These are phyloP conservation scores for Arthrinium phaeospermum DNA, from an alignment of 2,329 filamentous ascomycete species.

Conservation along the genomic window DNA sequence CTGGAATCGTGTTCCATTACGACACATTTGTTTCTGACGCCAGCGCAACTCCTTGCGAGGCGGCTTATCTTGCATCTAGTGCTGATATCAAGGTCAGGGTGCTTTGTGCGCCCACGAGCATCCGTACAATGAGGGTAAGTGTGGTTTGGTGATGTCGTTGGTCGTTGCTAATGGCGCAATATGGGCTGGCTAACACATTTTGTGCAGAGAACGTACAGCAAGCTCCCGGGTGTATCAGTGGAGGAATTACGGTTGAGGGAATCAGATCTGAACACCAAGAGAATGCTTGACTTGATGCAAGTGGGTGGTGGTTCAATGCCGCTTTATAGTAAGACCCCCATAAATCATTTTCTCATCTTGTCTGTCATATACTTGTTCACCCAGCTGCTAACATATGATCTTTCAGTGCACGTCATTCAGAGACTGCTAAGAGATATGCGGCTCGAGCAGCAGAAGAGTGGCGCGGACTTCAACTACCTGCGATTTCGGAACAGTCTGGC, in stretches of 20 bases:
- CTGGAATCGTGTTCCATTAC: constrained; percentile 70
- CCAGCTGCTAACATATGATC: neutral
- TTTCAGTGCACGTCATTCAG: constrained; percentile 54
- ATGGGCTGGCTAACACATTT: constrained; percentile 11
- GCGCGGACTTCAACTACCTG: constrained; percentile 53
- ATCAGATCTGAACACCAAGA: constrained; percentile 51
- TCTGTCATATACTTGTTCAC: neutral
- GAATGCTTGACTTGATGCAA: constrained; percentile 60
- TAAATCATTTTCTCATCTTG: neutral
- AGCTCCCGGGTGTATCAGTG: constrained; percentile 51
- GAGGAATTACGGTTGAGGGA: constrained; percentile 56
- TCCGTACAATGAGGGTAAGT: constrained; percentile 42
- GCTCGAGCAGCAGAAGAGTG: constrained; percentile 46
- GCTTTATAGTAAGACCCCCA: constrained; percentile 49
- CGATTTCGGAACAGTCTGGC: constrained; percentile 49
- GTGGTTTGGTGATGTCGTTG: neutral
- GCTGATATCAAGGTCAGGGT: constrained; percentile 51
- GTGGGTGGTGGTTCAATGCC: constrained; percentile 51
- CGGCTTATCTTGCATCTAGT: constrained; percentile 57
- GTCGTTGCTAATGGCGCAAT: neutral
- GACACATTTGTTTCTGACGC: constrained; percentile 58
- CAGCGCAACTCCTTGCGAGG: constrained; percentile 62
- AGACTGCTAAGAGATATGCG: constrained; percentile 64
- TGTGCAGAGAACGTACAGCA: constrained; percentile 46
- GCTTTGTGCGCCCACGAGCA: constrained; percentile 54